Conservation (phyloP, 2,329 filamentous ascomycete genomes). For the Phyllosticta citribraziliensis region DNA sequence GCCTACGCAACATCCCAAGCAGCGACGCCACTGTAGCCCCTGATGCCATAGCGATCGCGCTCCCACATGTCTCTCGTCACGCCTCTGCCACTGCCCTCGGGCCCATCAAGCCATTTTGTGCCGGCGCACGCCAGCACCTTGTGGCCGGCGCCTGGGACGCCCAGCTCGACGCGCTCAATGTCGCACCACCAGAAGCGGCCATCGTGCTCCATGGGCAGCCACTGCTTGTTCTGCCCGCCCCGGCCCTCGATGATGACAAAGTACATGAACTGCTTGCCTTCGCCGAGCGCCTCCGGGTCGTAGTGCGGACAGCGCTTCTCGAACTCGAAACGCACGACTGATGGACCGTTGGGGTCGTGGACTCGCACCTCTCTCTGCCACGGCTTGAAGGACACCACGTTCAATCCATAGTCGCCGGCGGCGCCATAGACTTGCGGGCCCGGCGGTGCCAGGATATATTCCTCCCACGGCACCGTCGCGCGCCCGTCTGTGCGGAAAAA, state of each 20-base stretch:
- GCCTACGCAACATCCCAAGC: slow-evolving; percentile 1
- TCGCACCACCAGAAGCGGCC: slow-evolving; percentile 77
- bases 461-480: slow-evolving; percentile 58
- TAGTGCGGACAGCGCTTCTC: slow-evolving; percentile 73
- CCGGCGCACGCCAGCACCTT: slow-evolving; percentile 3
- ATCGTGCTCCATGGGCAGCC: slow-evolving; percentile 59
- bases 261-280: slow-evolving; percentile 57
- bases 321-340: slow-evolving; percentile 66
- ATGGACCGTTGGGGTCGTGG: slow-evolving; percentile 32
- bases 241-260: slow-evolving; percentile 51
- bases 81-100: slow-evolving; percentile 7
- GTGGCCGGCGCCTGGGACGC: slow-evolving; percentile 20
- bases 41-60: slow-evolving; percentile 4
- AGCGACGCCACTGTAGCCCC: background rate
- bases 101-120: slow-evolving; percentile 4
- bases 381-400: slow-evolving; percentile 53
- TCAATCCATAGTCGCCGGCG: slow-evolving; percentile 42
- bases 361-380: slow-evolving; percentile 50
- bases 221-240: slow-evolving; percentile 58
- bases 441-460: slow-evolving; percentile 59
- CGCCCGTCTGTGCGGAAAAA: slow-evolving; percentile 70
- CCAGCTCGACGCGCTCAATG: slow-evolving; percentile 45
- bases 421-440: slow-evolving; percentile 36
- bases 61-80: slow-evolving; percentile 9
- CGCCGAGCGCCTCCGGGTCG: slow-evolving; percentile 59